Percentiles rank a stretch among this genome's conserved stretches.
phyloP scores from a whole-genome alignment of 2,329 filamentous ascomycete genomes.

The Talaromyces sp. region DNA sequence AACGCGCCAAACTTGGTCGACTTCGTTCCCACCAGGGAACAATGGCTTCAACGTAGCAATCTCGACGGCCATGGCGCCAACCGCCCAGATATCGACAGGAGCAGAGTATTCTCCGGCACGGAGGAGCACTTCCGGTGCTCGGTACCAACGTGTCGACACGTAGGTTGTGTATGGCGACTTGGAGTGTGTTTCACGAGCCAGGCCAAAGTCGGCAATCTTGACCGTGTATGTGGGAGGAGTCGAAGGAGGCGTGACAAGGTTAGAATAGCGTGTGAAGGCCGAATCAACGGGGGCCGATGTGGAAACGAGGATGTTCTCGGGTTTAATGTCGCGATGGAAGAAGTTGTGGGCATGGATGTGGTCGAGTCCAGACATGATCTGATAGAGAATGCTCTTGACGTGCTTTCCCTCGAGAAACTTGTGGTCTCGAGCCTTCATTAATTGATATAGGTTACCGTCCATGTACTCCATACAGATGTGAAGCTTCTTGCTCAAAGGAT shows the following conservation, averaged over 20 bases:
- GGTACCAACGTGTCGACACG: slow-evolving; percentile 94
- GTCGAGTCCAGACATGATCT: slow-evolving; percentile 92
- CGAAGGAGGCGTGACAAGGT: slow-evolving; percentile 87
- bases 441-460: slow-evolving; percentile 97
- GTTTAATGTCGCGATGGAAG: slow-evolving; percentile 98
- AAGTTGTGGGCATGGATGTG: slow-evolving; percentile 97
- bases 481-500: slow-evolving; percentile 90
- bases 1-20: slow-evolving; percentile 97
- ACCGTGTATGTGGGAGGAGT: slow-evolving; percentile 92
- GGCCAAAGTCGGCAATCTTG: slow-evolving; percentile 96
- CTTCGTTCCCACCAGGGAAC: slow-evolving; percentile 96
- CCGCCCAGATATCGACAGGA: slow-evolving; percentile 96
- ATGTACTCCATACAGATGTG: slow-evolving; percentile 99
- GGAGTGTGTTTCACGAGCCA: slow-evolving; percentile 95
- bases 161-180: slow-evolving; percentile 97
- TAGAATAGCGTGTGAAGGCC: slow-evolving; percentile 87
- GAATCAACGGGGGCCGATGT: slow-evolving; percentile 82
- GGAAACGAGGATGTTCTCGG: slow-evolving; percentile 96
- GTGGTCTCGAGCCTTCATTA: slow-evolving; percentile 98
- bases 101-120: slow-evolving; percentile 95
- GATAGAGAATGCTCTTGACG: slow-evolving; percentile 96
- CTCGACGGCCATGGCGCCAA: slow-evolving; percentile 97
- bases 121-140: slow-evolving; percentile 86
- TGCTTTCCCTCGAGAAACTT: slow-evolving; percentile 84
- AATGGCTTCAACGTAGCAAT: slow-evolving; percentile 93